Base-by-base conservation (phyloP, 257 asterid genomes). In the Nicotiana knightiana region DNA sequence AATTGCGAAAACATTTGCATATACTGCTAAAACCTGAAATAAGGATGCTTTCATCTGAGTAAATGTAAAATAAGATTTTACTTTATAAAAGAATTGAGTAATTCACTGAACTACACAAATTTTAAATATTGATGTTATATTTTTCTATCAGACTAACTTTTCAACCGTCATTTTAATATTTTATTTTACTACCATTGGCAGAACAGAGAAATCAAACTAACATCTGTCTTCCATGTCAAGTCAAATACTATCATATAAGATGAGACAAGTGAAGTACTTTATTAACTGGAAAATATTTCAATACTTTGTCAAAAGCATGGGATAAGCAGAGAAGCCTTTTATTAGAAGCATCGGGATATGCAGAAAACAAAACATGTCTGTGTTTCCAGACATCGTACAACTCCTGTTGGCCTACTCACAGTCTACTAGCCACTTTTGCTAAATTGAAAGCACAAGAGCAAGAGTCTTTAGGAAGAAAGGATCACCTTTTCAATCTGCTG, bases 401-500 rank as follows among this genome's bases (percentile, higher is more conserved):
- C 57, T 53, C 17, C 63, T 48, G 28, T 28, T 24, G 80, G 79
- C 16, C 26, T 11, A 51, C 51, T 48, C 83, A 81, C 12, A 32
- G 33, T 66, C 54, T 51, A 53, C 46, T 18, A 24, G 65, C 46
- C 53, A 61, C 39, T 11, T 43, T 43, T 43, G 48, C 48, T 43
- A 43, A 79, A 67, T 57, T 12, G 17, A 67, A 67, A 61, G 37
- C 12, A 12, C 53, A 46, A 43, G 13, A 54, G 54, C 59, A 26
- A 33, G 57, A 46, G 28, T 43, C 48, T 43, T 43, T 48, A 51
- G 68, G 84, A 79, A 39, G 54, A 82, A 83, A 76, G 80, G 73
- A 62, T 58, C 62, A 88, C 99, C 99, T 96, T 96, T 86, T 93
- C 97, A 85, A 96, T 94, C 81, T 91, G 98, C 86, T 82, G 57